These are phyloP conservation scores for Salinomyces thailandicus DNA, from an alignment of 2,329 filamentous ascomycete genomes.

Conservation along the genomic window DNA sequence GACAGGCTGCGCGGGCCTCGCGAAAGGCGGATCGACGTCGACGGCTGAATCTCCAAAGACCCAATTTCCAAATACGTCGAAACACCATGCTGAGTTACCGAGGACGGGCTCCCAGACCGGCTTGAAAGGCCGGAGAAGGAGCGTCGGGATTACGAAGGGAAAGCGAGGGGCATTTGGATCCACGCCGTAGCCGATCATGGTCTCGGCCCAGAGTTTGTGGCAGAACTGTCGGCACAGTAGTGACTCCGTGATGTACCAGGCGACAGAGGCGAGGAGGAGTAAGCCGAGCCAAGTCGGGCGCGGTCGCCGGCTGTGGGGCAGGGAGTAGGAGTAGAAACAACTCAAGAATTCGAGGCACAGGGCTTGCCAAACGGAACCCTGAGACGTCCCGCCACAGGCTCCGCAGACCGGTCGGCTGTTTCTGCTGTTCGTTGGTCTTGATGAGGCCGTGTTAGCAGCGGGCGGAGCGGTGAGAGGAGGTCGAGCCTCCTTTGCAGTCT, in stretches of 20 bases:
- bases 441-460: background rate
- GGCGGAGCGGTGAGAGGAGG: background rate
- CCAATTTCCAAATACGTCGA: background rate
- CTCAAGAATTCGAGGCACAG: slow-evolving; percentile 21
- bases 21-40: background rate
- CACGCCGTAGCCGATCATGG: slow-evolving; percentile 42
- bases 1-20: background rate
- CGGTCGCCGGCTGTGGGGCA: slow-evolving; percentile 11
- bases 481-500: slow-evolving; percentile 14
- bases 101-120: slow-evolving; percentile 27
- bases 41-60: background rate
- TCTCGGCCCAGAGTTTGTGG: slow-evolving; percentile 38
- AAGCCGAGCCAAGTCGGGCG: slow-evolving; percentile 32
- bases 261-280: slow-evolving; percentile 30
- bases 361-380: slow-evolving; percentile 16
- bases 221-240: slow-evolving; percentile 33
- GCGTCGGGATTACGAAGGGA: slow-evolving; percentile 46
- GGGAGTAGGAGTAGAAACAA: slow-evolving; percentile 20
- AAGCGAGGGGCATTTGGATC: slow-evolving; percentile 42
- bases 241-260: slow-evolving; percentile 36
- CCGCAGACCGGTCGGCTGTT: slow-evolving; percentile 10
- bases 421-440: background rate
- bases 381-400: slow-evolving; percentile 17
- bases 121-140: slow-evolving; percentile 36
- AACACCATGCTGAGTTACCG: slow-evolving; percentile 4